Conservation (phyloP, 306 rosid genomes). For the Fagus sylvatica region DNA sequence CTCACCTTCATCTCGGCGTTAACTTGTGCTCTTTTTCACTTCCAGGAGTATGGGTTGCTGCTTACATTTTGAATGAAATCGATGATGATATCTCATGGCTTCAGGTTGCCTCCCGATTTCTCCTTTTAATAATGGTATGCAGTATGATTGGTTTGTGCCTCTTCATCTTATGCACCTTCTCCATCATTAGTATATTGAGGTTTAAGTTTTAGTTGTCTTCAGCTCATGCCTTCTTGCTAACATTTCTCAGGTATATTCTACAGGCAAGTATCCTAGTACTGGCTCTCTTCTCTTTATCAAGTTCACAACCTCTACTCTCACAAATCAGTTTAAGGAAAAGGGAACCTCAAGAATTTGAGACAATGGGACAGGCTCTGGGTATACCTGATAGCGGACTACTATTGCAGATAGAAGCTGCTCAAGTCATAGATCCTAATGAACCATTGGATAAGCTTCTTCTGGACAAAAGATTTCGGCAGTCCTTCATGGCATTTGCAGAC, state of each 20-base stretch:
- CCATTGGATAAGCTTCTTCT: constrained; percentile 86
- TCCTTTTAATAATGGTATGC: constrained; percentile 71
- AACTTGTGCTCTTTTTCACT: constrained; percentile 31
- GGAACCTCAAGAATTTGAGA: constrained; percentile 59
- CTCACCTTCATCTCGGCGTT: constrained; percentile 7
- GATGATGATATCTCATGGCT: constrained; percentile 83
- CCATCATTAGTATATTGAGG: constrained; percentile 20
- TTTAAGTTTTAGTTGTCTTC: constrained; percentile 16
- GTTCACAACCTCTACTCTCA: constrained; percentile 93
- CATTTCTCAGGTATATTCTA: constrained; percentile 33
- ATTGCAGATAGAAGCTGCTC: constrained; percentile 49
- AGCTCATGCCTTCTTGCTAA: constrained; percentile 29
- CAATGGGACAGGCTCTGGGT: constrained; percentile 98
- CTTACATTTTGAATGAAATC: constrained; percentile 77
- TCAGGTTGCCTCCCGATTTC: constrained; percentile 83
- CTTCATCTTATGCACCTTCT: constrained; percentile 12
- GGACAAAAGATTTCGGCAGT: constrained; percentile 78
- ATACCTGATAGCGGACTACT: constrained; percentile 86
- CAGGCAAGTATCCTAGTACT: constrained; percentile 86
- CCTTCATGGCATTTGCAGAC: constrained; percentile 93
- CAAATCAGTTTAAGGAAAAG: constrained; percentile 90
- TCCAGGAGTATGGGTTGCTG: constrained; percentile 80
- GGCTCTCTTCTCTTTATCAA: constrained; percentile 86
- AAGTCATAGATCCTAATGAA: constrained; percentile 64
- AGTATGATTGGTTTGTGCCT: constrained; percentile 9